Conservation (phyloP, 495 filamentous ascomycete genomes). For the Extremus antarcticus region DNA sequence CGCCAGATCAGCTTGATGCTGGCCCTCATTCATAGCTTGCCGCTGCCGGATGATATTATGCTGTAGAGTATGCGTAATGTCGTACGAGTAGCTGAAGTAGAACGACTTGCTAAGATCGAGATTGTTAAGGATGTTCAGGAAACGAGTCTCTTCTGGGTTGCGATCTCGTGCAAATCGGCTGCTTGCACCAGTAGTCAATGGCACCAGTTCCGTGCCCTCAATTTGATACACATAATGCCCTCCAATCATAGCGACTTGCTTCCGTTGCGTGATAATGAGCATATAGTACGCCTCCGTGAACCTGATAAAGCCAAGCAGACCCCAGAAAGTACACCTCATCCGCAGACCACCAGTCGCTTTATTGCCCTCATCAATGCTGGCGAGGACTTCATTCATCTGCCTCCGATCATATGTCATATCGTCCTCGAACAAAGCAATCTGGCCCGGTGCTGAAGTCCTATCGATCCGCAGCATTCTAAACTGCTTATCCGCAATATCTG, state of each 20-base stretch:
- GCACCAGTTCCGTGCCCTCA: slow-evolving; percentile 87
- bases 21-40: slow-evolving; percentile 52
- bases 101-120: slow-evolving; percentile 82
- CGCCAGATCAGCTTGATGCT: slow-evolving; percentile 45
- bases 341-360: slow-evolving; percentile 83
- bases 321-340: slow-evolving; percentile 84
- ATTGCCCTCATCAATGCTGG: slow-evolving; percentile 93
- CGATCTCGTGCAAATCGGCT: slow-evolving; percentile 64
- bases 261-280: slow-evolving; percentile 90
- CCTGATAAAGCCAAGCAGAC: slow-evolving; percentile 83
- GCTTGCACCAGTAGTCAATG: slow-evolving; percentile 54
- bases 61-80: slow-evolving; percentile 86
- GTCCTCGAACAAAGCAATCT: slow-evolving; percentile 79
- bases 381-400: slow-evolving; percentile 85
- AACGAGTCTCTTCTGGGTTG: slow-evolving; percentile 81
- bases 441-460: slow-evolving; percentile 68
- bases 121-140: slow-evolving; percentile 78
- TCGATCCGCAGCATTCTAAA: slow-evolving; percentile 93
- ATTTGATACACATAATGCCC: slow-evolving; percentile 94
- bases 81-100: slow-evolving; percentile 98
- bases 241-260: slow-evolving; percentile 89
- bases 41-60: slow-evolving; percentile 83
- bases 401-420: slow-evolving; percentile 85
- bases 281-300: slow-evolving; percentile 98
- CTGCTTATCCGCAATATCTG: slow-evolving; percentile 73